Conservation (phyloP, 371 early-diverging fungal species). For the Blastocladiella emersonii region DNA sequence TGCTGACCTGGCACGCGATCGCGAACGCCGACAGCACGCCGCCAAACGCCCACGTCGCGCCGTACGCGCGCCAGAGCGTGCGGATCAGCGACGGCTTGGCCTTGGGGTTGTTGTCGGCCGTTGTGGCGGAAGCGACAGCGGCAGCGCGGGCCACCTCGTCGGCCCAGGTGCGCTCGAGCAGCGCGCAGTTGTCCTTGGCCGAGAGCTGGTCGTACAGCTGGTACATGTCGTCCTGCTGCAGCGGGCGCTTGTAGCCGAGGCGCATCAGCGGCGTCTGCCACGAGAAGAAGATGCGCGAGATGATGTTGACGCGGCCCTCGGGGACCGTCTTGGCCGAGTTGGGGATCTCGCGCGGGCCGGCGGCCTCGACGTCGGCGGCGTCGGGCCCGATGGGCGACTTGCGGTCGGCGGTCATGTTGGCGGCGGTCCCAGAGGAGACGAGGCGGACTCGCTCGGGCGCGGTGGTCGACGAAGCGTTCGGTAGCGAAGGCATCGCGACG, state of each 20-base stretch:
- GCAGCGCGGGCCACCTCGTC: too few relatives aligned
- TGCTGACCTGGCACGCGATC: not conserved
- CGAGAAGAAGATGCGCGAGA: constrained; percentile 37
- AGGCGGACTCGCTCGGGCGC: too few relatives aligned
- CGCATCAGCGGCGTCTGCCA: constrained; percentile 89
- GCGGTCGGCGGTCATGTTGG: too few relatives aligned
- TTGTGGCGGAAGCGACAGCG: not conserved
- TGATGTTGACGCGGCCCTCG: constrained; percentile 63
- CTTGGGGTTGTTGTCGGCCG: constrained; percentile 24
- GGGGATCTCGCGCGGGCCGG: too few relatives aligned
- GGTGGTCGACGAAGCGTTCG: too few relatives aligned
- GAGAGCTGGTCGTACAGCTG: not conserved
- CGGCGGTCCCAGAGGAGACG: too few relatives aligned
- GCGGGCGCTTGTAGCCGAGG: constrained; percentile 55
- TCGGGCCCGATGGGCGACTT: too few relatives aligned
- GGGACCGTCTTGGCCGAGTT: not conserved
- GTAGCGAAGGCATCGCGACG: too few relatives aligned
- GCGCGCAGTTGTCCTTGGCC: not conserved
- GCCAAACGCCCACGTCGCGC: not conserved
- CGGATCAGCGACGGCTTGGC: not conserved
- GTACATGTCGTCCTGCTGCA: constrained; percentile 16
- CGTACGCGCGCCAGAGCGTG: not conserved
- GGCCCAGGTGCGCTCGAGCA: too few relatives aligned
- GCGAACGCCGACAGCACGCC: not conserved
- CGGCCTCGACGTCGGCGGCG: too few relatives aligned